Conservation (phyloP, 495 filamentous ascomycete species). For the Lasiosphaeriaceae sp. region DNA sequence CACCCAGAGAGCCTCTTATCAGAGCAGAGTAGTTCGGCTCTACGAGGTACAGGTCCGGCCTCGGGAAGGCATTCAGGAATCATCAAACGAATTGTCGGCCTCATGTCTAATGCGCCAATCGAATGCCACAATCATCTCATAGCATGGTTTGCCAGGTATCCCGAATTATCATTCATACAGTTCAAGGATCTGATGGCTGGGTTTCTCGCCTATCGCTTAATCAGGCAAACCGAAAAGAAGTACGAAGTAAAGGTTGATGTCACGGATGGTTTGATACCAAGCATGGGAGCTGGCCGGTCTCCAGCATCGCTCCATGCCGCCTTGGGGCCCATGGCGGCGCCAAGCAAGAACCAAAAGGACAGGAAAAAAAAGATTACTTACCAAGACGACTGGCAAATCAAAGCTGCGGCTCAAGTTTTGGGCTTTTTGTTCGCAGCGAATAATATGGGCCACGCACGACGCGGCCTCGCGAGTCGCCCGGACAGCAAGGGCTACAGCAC, state of each 20-base stretch:
- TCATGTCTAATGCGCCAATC: constrained; percentile 71
- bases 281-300: constrained; percentile 56
- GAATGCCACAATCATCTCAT: constrained; percentile 80
- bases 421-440: constrained; percentile 82
- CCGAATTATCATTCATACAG: constrained; percentile 63
- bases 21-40: constrained; percentile 1
- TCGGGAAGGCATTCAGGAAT: constrained; percentile 72
- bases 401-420: constrained; percentile 76
- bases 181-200: constrained; percentile 71
- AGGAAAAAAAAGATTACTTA: constrained; percentile 59
- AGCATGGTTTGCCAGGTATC: constrained; percentile 76
- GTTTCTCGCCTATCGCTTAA: constrained; percentile 80
- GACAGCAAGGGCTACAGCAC: constrained; percentile 4
- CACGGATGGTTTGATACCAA: constrained; percentile 66
- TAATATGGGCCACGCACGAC: constrained; percentile 46
- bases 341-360: constrained; percentile 46
- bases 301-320: constrained; percentile 71
- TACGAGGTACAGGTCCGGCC: constrained; percentile 22
- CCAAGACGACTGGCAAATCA: constrained; percentile 88
- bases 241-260: constrained; percentile 52
- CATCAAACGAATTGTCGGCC: constrained; percentile 78
- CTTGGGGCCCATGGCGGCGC: constrained; percentile 49
- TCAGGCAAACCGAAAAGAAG: constrained; percentile 67
- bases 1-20: constrained; percentile 15
- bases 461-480: constrained; percentile 1